Percentiles rank a stretch among this genome's conserved stretches.
These are phyloP conservation scores for Pseudopediastrum boryanum DNA, from an alignment of 139 green algal species.

Conservation along the genomic window DNA sequence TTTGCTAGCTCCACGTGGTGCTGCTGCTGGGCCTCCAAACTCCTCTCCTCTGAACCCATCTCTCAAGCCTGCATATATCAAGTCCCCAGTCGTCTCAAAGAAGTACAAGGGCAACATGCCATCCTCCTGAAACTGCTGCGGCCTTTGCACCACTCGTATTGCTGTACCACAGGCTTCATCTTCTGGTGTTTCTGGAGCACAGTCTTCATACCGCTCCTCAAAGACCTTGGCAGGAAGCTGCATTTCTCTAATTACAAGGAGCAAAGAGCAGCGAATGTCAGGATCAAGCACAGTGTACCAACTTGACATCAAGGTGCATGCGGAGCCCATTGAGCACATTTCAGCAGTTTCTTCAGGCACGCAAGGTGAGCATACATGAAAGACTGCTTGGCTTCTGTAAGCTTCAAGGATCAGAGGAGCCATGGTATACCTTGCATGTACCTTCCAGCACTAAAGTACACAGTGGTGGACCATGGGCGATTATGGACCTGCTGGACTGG, in stretches of 20 bases:
- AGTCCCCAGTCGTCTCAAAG: slow-evolving; percentile 18
- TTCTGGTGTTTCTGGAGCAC: not conserved
- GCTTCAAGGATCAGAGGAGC: not conserved
- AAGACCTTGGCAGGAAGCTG: not conserved
- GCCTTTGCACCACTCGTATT: slow-evolving; percentile 6
- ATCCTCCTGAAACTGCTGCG: slow-evolving; percentile 14
- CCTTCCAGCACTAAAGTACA: too few relatives aligned
- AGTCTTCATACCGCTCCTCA: not conserved
- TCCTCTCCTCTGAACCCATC: slow-evolving; percentile 72
- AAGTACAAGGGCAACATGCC: slow-evolving; percentile 19
- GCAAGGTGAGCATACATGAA: not conserved
- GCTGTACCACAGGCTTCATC: not conserved
- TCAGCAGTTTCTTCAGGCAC: not conserved
- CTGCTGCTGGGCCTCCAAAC: slow-evolving; percentile 54
- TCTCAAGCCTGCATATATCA: slow-evolving; percentile 43
- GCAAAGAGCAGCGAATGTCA: not conserved
- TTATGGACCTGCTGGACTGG: too few relatives aligned
- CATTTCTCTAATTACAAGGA: not conserved
- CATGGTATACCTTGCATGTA: too few relatives aligned
- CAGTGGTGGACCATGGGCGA: too few relatives aligned
- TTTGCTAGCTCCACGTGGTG: slow-evolving; percentile 11
- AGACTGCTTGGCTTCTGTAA: not conserved
- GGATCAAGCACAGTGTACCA: not conserved
- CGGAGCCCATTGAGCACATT: not conserved
- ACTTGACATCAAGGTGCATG: not conserved